Evolutionary conservation across 2,329 filamentous ascomycete genomes (phyloP).

Genomic region (Fusarium nisikadoi): DNA sequence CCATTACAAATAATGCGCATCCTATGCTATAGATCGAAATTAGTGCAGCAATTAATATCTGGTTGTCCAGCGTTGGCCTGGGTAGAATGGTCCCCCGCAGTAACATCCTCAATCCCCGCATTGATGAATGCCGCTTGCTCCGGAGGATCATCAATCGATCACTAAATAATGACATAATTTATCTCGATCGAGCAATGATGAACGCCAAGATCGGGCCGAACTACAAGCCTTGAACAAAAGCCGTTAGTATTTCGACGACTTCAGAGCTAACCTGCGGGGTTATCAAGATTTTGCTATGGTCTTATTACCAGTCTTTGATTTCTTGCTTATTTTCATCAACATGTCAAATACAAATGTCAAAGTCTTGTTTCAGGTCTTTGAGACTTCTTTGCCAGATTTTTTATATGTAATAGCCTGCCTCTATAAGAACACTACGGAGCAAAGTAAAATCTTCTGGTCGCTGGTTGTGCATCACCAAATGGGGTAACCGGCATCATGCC

Average conservation of each 20-base stretch:
- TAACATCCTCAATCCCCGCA: background rate
- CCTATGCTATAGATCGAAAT: rapidly evolving
- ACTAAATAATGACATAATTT: background rate
- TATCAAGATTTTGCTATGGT: background rate
- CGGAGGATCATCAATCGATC: background rate
- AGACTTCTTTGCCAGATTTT: rapidly evolving
- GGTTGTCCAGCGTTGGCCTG: too few relatives aligned
- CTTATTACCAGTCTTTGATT: background rate
- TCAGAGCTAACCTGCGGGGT: background rate
- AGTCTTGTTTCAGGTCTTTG: rapidly evolving
- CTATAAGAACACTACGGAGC: too few relatives aligned
- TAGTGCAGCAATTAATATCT: background rate
- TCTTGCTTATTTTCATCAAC: background rate
- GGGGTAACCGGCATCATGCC: rapidly evolving
- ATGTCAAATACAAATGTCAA: rapidly evolving
- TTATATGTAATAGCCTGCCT: rapidly evolving
- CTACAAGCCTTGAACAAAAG: background rate
- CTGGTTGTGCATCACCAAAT: rapidly evolving
- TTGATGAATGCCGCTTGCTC: background rate
- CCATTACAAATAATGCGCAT: too few relatives aligned
- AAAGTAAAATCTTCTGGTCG: too few relatives aligned
- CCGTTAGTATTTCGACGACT: background rate
- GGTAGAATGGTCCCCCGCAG: background rate
- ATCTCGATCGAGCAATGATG: background rate
- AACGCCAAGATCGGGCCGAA: background rate